These are phyloP conservation scores for Cladosporium halotolerans DNA, from an alignment of 2,329 filamentous ascomycete genomes.

Conservation along the genomic window DNA sequence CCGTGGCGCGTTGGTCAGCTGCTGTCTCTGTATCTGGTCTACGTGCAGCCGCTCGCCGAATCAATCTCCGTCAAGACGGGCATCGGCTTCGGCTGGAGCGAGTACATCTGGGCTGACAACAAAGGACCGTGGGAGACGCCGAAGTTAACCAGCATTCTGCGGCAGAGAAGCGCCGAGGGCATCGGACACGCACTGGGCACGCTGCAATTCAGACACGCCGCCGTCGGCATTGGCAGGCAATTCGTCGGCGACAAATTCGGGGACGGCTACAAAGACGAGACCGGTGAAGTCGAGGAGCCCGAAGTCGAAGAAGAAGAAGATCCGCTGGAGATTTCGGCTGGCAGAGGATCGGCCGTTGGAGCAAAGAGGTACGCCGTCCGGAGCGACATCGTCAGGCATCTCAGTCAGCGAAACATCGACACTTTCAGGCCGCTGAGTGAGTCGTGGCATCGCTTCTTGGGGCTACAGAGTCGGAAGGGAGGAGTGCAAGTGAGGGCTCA, in stretches of 20 bases:
- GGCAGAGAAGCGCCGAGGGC: constrained; percentile 14
- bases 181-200: constrained; percentile 16
- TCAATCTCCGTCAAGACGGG: background rate
- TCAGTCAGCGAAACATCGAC: constrained; percentile 19
- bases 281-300: constrained; percentile 18
- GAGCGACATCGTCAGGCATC: constrained; percentile 21
- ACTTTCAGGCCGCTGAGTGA: constrained; percentile 17
- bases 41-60: background rate
- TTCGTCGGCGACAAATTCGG: constrained; percentile 16
- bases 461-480: constrained; percentile 5
- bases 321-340: constrained; percentile 16
- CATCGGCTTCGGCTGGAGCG: background rate
- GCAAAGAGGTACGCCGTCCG: constrained; percentile 15
- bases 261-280: constrained; percentile 19
- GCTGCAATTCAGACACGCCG: constrained; percentile 13
- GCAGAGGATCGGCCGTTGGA: constrained; percentile 12
- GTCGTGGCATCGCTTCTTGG: constrained; percentile 11
- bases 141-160: background rate
- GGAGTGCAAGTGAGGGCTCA: background rate
- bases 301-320: constrained; percentile 19
- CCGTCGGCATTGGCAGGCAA: constrained; percentile 16
- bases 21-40: background rate
- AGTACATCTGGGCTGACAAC: background rate
- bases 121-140: background rate
- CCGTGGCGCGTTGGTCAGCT: background rate